These are phyloP conservation scores for Pichia sp. DNA, from an alignment of 1,139 yeast genomes.

Conservation along the genomic window DNA sequence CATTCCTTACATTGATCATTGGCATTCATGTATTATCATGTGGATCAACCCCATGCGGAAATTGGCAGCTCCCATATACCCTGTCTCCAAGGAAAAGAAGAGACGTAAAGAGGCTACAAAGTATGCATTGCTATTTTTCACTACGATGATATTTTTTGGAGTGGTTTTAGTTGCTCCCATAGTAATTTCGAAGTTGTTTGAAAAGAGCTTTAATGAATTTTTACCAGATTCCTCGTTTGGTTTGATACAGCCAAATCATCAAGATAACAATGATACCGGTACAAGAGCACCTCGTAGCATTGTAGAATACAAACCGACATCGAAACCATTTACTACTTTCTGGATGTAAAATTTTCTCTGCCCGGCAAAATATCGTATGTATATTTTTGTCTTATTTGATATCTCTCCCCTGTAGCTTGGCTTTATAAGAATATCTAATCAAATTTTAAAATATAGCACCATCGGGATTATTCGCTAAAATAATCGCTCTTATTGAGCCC, in stretches of 20 bases:
- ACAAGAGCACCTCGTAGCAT: slow-evolving; percentile 26
- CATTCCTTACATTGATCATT: slow-evolving; percentile 62
- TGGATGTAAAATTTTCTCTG: slow-evolving; percentile 15
- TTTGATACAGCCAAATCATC: slow-evolving; percentile 48
- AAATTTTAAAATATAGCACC: no score
- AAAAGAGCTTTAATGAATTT: slow-evolving; percentile 17
- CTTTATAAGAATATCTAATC: no score
- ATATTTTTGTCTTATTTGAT: no score
- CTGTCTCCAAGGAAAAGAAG: slow-evolving; percentile 28
- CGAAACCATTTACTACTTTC: slow-evolving; percentile 16
- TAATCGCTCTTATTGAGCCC: no score
- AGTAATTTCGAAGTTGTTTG: slow-evolving; percentile 14
- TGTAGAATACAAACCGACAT: slow-evolving; percentile 17
- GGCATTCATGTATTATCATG: slow-evolving; percentile 74
- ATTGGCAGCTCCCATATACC: slow-evolving; percentile 35
- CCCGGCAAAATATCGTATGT: no score
- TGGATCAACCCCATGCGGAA: slow-evolving; percentile 69
- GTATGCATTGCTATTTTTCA: slow-evolving; percentile 36
- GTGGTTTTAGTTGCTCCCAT: slow-evolving; percentile 19
- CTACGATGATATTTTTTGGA: slow-evolving; percentile 23
- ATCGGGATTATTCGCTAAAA: no score
- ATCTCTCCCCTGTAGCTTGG: no score
- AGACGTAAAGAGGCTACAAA: slow-evolving; percentile 31
- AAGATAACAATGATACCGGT: slow-evolving; percentile 58
- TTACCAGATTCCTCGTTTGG: slow-evolving; percentile 24